Evolutionary conservation across 2,329 filamentous ascomycete species (phyloP), one percentile per base, ranked within the genome.

Genomic region (Microcyclosporella mali): DNA sequence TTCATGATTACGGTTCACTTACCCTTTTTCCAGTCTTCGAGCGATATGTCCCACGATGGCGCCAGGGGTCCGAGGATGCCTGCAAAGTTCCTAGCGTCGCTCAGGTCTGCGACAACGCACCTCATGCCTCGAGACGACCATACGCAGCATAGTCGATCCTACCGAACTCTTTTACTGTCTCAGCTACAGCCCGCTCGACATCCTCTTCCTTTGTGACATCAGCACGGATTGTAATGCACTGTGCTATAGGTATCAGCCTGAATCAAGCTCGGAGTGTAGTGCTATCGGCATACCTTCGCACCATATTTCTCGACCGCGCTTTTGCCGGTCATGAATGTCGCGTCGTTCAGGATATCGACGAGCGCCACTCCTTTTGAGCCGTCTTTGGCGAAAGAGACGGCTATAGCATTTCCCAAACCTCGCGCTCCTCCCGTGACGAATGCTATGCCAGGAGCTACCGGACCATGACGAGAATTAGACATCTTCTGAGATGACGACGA

Each of bases 91-190:
- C 21, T 25, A 25, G 6, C 21, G 9, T 4, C 4, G 9, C 9
- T 25, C 9, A 25, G 21, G 6, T 25, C 44, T 50, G 15, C 17
- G 2, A 14, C 10, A 11, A 25, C 21, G 6, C 21, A 51, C 49
- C 21, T 9, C 21, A 9, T 25, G 9, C 21, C 21, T 6, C 21
- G 9, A 25, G 21, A 25, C 21, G 21, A 9, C 9, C 21, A 6
- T 25, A 25, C 21, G 54, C 63, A 1, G 68, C 67, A 4, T 68
- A 65, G 30, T 71, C 65, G 0, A 72, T 56, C 7, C 51, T 53
- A 0, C 66, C 68, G 18, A 66, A 66, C 12, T 42, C 53, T 7
- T 55, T 34, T 0, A 69, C 51, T 0, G 66, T 68, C 40, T 62
- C 33, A 6, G 48, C 41, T 6, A 67, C 52, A 10, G 64, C 56